A percentile compares a stretch with the other conserved stretches of the same genome.
phyloP scores from a whole-genome alignment of 192 early-diverging fungal species.

The Diversispora epigaea region DNA sequence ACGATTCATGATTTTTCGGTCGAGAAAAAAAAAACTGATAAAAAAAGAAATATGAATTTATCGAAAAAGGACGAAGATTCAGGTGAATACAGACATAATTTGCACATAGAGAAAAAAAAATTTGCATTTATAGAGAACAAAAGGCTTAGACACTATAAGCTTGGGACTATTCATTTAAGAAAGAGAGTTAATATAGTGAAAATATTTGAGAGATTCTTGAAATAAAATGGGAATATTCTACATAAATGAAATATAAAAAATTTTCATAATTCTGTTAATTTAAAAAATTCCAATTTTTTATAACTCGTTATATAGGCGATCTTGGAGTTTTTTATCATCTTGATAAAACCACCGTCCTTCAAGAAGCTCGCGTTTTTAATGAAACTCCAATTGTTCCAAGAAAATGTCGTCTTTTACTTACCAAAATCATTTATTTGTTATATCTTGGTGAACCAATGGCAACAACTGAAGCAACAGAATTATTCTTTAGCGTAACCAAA shows the following conservation, averaged over 20 bases:
- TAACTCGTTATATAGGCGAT: slow-evolving; percentile 54
- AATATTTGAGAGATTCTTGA: not conserved
- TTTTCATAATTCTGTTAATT: not conserved
- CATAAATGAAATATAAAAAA: not conserved
- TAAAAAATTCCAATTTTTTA: not conserved
- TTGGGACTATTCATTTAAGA: too few relatives aligned
- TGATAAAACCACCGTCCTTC: slow-evolving; percentile 90
- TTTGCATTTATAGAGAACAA: too few relatives aligned
- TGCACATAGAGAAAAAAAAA: not conserved
- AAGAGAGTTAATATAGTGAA: too few relatives aligned
- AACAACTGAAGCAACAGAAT: slow-evolving; percentile 95
- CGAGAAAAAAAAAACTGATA: not conserved
- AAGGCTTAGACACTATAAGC: too few relatives aligned
- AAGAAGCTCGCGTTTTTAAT: slow-evolving; percentile 97
- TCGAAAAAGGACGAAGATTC: slow-evolving; percentile 34
- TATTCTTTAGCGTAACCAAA: slow-evolving; percentile 97
- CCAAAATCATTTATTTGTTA: slow-evolving; percentile 92
- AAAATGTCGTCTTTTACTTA: slow-evolving; percentile 89
- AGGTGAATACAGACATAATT: not conserved
- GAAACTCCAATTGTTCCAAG: slow-evolving; percentile 92
- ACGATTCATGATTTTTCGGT: not conserved
- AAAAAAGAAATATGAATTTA: slow-evolving; percentile 12
- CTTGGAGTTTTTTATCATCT: slow-evolving; percentile 81
- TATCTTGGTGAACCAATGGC: slow-evolving; percentile 86
- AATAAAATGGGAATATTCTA: not conserved